Evolutionary conservation across 495 filamentous ascomycete genomes (phyloP), one percentile per base, ranked within the genome.

Genomic region (Penicillium subrubescens): DNA sequence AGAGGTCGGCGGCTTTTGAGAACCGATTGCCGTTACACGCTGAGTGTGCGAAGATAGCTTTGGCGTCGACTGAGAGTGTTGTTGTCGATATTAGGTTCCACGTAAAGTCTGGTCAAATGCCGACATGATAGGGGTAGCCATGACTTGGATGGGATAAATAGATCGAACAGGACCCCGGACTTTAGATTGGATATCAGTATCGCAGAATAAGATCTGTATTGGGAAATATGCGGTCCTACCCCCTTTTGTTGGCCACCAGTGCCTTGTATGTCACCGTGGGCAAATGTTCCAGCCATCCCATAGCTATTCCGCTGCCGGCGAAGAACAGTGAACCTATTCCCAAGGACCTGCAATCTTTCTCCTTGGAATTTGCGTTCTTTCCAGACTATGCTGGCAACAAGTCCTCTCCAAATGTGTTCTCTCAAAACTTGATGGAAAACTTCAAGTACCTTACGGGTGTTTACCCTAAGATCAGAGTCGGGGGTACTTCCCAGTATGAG

Each of bases 291-390:
- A 44, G 7, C 39, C 46, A 14, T 3, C 41, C 44, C n/a, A 44
- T 56, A n/a, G 23, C 33, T 17, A 53, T 63, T 2, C 61, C 61
- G 33, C 19, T 29, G 21, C 61, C 55, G 14, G 15, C 25, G 6
- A 4, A 21, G n/a, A 23, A 52, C 14, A 48, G 54, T 19, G 17
- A 44, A n/a, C 15, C 31, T 1, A 33, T 68, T 0, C 33, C 62
- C 8, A 62, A 37, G 1, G 68, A 71, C 41, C 12, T 71, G 1
- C 62, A 62, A 10, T 66, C 71, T 8, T 64, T 71, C 46, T 73
- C 71, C 3, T 62, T 73, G 54, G 71, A 73, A 62, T 71, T 73
- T 58, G 62, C 65, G 0, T 69, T 60, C n/a, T 71, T 73, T 33
- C 66, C 69, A 0, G 64, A 71, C 25, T 73, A 71, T 60, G 68